phyloP scores from a whole-genome alignment of 768 basidiomycete genomes.

The Lactarius sanguifluus region DNA sequence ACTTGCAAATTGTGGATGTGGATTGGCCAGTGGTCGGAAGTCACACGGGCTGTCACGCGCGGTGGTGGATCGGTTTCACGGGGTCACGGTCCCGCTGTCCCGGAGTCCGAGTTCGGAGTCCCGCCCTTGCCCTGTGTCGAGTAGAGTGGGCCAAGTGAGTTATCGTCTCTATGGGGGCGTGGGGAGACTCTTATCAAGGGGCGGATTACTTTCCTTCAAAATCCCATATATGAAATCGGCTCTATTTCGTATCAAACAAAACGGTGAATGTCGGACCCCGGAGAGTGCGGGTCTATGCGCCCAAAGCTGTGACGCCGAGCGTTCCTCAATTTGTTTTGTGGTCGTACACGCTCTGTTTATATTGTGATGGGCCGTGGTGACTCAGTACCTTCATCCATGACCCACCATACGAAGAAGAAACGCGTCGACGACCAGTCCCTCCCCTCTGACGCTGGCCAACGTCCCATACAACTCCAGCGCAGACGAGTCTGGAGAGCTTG shows the following conservation, averaged over 20 bases:
- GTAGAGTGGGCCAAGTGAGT: not conserved
- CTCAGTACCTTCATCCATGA: constrained; percentile 36
- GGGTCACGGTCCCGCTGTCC: constrained; percentile 7
- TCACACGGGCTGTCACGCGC: constrained; percentile 15
- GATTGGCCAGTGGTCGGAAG: constrained; percentile 3
- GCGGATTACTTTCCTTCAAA: not conserved
- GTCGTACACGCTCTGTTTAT: constrained; percentile 14
- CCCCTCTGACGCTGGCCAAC: constrained; percentile 56
- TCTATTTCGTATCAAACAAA: not conserved
- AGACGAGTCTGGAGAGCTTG: constrained; percentile 85
- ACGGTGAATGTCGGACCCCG: constrained; percentile 7
- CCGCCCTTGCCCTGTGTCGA: not conserved
- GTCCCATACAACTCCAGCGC: constrained; percentile 77
- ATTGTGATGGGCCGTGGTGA: constrained; percentile 26
- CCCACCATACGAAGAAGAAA: constrained; percentile 75
- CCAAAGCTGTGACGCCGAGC: not conserved
- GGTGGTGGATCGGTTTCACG: not conserved
- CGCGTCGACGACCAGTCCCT: constrained; percentile 56
- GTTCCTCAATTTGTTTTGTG: constrained; percentile 16
- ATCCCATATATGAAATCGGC: not conserved
- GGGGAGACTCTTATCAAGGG: not conserved
- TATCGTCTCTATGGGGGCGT: not conserved
- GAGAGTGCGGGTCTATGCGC: not conserved
- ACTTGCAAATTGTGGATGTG: constrained; percentile 7
- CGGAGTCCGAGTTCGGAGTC: not conserved